Conservation (phyloP, 2,329 filamentous ascomycete species). For the Epichloe hybrida region DNA sequence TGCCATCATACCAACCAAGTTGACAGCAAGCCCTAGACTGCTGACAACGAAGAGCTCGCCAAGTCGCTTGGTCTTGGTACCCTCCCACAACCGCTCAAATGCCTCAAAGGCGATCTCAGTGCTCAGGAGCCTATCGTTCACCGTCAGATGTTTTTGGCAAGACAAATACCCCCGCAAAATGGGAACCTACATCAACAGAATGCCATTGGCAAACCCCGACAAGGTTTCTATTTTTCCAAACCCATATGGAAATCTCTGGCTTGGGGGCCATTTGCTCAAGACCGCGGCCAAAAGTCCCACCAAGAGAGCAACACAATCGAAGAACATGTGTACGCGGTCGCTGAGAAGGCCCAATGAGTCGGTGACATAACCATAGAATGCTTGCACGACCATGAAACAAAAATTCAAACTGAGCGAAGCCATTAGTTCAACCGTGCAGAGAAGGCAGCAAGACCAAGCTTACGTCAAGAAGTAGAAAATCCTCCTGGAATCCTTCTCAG, state of each 20-base stretch:
- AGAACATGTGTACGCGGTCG: slow-evolving; percentile 99
- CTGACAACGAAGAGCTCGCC: slow-evolving; percentile 83
- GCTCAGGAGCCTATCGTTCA: slow-evolving; percentile 58
- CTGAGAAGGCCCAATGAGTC: slow-evolving; percentile 90
- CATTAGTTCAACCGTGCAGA: background rate
- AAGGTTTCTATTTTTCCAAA: slow-evolving; percentile 95
- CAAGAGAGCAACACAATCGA: slow-evolving; percentile 84
- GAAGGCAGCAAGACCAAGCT: slow-evolving; percentile 15
- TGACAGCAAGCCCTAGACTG: slow-evolving; percentile 72
- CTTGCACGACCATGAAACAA: slow-evolving; percentile 85
- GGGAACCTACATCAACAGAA: slow-evolving; percentile 66
- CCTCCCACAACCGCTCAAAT: slow-evolving; percentile 72
- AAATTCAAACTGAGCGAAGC: slow-evolving; percentile 62
- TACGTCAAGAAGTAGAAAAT: slow-evolving; percentile 97
- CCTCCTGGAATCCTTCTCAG: slow-evolving; percentile 81
- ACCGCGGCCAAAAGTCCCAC: slow-evolving; percentile 87
- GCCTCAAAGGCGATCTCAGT: slow-evolving; percentile 94
- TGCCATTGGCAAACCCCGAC: slow-evolving; percentile 90
- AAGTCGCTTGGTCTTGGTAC: slow-evolving; percentile 69
- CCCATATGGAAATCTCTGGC: slow-evolving; percentile 78
- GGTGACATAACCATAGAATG: slow-evolving; percentile 85
- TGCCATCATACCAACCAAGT: slow-evolving; percentile 79
- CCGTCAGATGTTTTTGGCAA: background rate
- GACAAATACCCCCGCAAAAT: background rate
- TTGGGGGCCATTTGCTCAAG: slow-evolving; percentile 93